A percentile compares a stretch with the other conserved stretches of the same genome.
phyloP scores from a whole-genome alignment of 352 stramenopile genomes.

The Globisporangium nagaii region DNA sequence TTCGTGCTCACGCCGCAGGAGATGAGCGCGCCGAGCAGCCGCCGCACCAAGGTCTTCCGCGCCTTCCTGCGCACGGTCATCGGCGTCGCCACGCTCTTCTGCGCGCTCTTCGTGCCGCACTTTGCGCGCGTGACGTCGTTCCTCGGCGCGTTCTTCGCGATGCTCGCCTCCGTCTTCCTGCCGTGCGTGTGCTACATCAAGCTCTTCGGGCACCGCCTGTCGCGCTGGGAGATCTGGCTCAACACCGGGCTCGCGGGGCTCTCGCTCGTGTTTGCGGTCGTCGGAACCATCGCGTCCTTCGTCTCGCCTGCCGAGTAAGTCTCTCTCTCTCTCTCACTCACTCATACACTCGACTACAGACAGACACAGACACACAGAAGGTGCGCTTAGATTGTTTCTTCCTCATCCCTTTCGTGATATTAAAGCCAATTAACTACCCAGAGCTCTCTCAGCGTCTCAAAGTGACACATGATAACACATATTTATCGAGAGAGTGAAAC shows the following conservation, averaged over 20 bases:
- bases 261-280: conserved; percentile 61
- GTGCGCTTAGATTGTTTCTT: too few relatives aligned
- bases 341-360: too few relatives aligned
- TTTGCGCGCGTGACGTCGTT: conserved; percentile 84
- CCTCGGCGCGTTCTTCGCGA: conserved; percentile 81
- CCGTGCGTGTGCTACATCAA: conserved; percentile 84
- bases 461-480: too few relatives aligned
- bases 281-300: conserved; percentile 73
- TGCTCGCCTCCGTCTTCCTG: conserved; percentile 79
- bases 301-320: conserved; percentile 54
- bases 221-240: conserved; percentile 39
- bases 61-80: conserved; percentile 62
- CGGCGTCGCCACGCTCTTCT: conserved; percentile 43
- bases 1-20: conserved; percentile 45
- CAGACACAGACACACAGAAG: too few relatives aligned
- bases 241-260: conserved; percentile 52
- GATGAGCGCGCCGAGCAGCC: conserved; percentile 23
- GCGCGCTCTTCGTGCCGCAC: conserved; percentile 71
- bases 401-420: too few relatives aligned
- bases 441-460: too few relatives aligned
- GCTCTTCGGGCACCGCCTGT: conserved; percentile 56
- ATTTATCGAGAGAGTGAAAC: too few relatives aligned
- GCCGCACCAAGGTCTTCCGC: conserved; percentile 40
- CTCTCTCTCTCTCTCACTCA: neutral
- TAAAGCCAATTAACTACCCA: too few relatives aligned